Percentiles rank a stretch among this genome's conserved stretches.
These are phyloP conservation scores for Boletus rubescentipes DNA, from an alignment of 768 basidiomycete genomes.

Conservation along the genomic window DNA sequence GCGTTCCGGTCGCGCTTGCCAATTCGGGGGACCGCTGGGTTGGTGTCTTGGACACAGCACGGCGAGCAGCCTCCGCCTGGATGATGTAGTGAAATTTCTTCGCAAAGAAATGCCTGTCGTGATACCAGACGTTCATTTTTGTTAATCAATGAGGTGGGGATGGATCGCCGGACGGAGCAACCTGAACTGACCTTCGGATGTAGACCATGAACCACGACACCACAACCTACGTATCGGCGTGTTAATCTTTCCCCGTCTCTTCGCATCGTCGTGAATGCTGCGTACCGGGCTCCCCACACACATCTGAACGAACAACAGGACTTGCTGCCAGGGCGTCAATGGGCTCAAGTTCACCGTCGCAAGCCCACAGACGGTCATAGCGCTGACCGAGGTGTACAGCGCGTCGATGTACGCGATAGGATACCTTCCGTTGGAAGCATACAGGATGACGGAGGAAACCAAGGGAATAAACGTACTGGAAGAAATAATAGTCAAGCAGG, in stretches of 20 bases:
- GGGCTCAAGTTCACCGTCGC: conserved; percentile 66
- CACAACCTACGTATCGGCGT: conserved; percentile 47
- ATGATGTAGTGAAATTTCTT: conserved; percentile 63
- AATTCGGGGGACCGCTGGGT: conserved; percentile 20
- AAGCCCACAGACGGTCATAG: conserved; percentile 78
- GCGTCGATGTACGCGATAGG: conserved; percentile 75
- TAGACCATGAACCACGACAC: conserved; percentile 86
- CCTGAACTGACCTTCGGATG: conserved; percentile 56
- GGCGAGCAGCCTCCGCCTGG: conserved; percentile 40
- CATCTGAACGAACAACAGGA: conserved; percentile 75
- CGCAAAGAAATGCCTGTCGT: conserved; percentile 63
- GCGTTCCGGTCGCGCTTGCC: conserved; percentile 16
- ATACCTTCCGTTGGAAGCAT: conserved; percentile 73
- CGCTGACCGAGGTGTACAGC: conserved; percentile 74
- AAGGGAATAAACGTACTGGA: conserved; percentile 75
- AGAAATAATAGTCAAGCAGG: conserved; percentile 3
- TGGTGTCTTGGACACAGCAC: conserved; percentile 20
- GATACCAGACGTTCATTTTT: background rate
- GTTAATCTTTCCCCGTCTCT: background rate
- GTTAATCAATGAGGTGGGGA: too few species aligned
- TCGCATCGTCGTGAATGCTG: conserved; percentile 6
- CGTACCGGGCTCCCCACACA: conserved; percentile 70
- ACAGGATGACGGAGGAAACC: conserved; percentile 77
- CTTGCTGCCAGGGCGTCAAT: conserved; percentile 70
- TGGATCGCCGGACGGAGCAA: too few species aligned